A percentile compares a stretch with the other conserved stretches of the same genome.
Evolutionary conservation across 306 rosid genomes (phyloP).

Genomic region (Trifolium repens): DNA sequence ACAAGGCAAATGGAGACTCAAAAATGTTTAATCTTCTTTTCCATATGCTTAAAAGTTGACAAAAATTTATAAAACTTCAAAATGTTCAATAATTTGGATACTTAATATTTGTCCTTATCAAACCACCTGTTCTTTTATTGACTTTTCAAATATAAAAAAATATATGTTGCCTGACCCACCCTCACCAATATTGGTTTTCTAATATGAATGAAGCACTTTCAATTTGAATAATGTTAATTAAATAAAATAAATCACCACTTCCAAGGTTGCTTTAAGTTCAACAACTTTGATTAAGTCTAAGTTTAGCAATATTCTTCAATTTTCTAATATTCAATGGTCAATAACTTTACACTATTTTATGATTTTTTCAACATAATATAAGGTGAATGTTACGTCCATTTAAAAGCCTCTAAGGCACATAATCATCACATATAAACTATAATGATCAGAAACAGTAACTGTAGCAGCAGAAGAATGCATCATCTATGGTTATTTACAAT

Average conservation of each 20-base stretch:
- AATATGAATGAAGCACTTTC: background rate
- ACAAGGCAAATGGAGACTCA: background rate
- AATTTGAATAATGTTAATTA: background rate
- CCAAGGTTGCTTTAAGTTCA: background rate
- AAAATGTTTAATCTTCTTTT: slow-evolving; percentile 6
- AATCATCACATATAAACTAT: background rate
- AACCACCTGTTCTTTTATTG: background rate
- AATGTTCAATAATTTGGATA: background rate
- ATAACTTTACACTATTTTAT: background rate
- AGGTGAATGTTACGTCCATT: background rate
- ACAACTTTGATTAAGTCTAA: background rate
- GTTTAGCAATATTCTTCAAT: background rate
- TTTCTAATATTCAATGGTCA: slow-evolving; percentile 24
- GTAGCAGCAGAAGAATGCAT: slow-evolving; percentile 30
- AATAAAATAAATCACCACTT: background rate
- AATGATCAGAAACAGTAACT: slow-evolving; percentile 1
- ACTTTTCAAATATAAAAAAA: background rate
- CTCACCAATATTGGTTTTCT: background rate
- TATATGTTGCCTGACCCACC: background rate
- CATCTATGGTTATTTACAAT: slow-evolving; percentile 34
- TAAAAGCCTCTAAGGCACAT: background rate
- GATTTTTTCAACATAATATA: background rate
- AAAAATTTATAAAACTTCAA: background rate
- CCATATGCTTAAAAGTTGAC: slow-evolving; percentile 15
- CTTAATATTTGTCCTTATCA: background rate